Base-by-base conservation (phyloP, 2,329 filamentous ascomycete genomes). In the Cordyceps fumosorosea region DNA sequence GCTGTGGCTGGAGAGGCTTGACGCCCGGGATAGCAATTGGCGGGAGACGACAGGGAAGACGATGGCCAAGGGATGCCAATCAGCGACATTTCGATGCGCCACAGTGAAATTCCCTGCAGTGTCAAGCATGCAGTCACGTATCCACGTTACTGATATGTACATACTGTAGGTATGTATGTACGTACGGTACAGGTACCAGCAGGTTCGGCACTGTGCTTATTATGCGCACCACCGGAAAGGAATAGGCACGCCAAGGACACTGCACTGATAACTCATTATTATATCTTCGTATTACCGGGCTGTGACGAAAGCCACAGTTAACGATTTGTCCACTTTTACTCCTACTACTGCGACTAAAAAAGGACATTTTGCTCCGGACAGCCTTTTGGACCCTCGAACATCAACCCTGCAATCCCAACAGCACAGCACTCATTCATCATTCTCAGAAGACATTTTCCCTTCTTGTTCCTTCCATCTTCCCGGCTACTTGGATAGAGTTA, bases 41-140 rank as follows among this genome's bases (percentile, higher is more conserved):
- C 16, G 32, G 37, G 16, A 26, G 32, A 48, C n/a, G 45, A 20
- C 45, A 24, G 32, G n/a, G 20, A 60, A 60, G 16, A 18, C 56
- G 20, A 60, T 60, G 37, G 22, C 24, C 11, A 16, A 26, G 51
- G 58, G 44, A 62, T 62, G 59, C 59, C 24, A 62, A 42, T 62
- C 52, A 16, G 51, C 22, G 29, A 56, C 59, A 56, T 62, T 48
- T 50, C 59, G 24, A 62, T 62, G 51, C 52, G 42, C 51, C 51
- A 62, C 51, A 53, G n/a, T 32, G 14, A 50, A 50, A 58, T 57
- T 14, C 54, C 54, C 16, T 56, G 40, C 22, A 42, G 5, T 22
- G 29, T 11, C 18, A 1, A 26, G 11, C 22, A 26, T 18, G 20
- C 5, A 14, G 54, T 24, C 14, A 56, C 45, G 16, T 47, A 32